Percentiles rank a stretch among this genome's conserved stretches.
These are phyloP conservation scores for Corrigiola litoralis DNA, from an alignment of 179 eudicot species.

Conservation along the genomic window DNA sequence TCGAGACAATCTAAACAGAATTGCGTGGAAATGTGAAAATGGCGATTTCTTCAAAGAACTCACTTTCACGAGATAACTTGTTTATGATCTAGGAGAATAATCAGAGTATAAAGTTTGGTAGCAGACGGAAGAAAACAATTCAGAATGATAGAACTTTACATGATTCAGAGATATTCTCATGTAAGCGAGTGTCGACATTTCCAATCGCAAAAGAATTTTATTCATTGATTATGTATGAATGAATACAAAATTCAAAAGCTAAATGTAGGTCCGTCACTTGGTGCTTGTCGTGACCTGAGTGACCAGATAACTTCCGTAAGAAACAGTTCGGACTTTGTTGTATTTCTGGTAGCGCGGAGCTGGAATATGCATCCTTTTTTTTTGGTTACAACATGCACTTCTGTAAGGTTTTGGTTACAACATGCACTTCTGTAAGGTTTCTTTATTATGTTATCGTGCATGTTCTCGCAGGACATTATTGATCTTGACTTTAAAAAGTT, in stretches of 20 bases:
- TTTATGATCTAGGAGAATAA: not conserved
- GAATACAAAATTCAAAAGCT: not conserved
- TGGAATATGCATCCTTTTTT: not conserved
- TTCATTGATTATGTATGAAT: not conserved
- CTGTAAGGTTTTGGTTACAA: slow-evolving; percentile 13
- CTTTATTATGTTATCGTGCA: slow-evolving; percentile 20
- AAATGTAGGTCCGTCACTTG: slow-evolving; percentile 9
- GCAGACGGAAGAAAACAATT: not conserved
- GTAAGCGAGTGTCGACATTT: slow-evolving; percentile 17
- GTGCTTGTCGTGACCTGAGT: slow-evolving; percentile 8
- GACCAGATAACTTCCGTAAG: not conserved
- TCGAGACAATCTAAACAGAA: not conserved
- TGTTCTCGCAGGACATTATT: slow-evolving; percentile 8
- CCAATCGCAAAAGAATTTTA: not conserved
- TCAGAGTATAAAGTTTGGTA: not conserved
- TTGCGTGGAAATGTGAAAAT: not conserved
- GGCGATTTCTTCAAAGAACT: slow-evolving; percentile 1
- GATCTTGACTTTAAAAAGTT: not conserved
- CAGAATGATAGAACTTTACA: not conserved
- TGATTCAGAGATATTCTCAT: slow-evolving; percentile 23
- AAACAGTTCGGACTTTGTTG: not conserved
- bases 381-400: slow-evolving; percentile 15
- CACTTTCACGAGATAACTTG: not conserved
- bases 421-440: slow-evolving; percentile 20
- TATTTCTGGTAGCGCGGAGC: not conserved